phyloP scores from a whole-genome alignment of 129 eudicot genomes.

The Dittrichia graveolens region DNA sequence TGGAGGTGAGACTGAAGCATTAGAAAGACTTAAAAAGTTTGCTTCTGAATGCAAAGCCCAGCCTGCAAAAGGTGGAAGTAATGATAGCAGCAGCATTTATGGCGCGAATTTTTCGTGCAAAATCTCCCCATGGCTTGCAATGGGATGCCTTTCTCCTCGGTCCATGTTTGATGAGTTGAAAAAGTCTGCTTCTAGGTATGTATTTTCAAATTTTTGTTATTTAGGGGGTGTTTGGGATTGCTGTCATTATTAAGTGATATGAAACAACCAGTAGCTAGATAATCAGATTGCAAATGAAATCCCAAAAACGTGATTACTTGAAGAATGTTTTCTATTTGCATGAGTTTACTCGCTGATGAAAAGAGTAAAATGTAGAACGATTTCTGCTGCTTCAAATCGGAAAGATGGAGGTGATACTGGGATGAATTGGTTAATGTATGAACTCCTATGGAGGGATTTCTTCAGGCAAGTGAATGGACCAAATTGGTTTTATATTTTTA shows the following conservation, averaged over 20 bases:
- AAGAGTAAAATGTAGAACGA: conserved; percentile 55
- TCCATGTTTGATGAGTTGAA: conserved; percentile 89
- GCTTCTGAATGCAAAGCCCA: conserved; percentile 84
- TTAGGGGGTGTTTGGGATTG: neutral
- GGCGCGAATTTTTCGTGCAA: conserved; percentile 95
- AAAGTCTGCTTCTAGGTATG: conserved; percentile 85
- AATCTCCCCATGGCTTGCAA: conserved; percentile 96
- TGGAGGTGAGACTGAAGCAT: conserved; percentile 95
- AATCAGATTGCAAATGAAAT: neutral
- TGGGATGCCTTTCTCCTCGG: conserved; percentile 96
- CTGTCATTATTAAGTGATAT: neutral
- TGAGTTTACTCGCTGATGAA: neutral
- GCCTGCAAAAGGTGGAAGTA: conserved; percentile 66
- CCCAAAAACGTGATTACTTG: neutral
- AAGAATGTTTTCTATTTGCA: neutral
- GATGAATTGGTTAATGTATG: conserved; percentile 89
- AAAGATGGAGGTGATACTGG: conserved; percentile 77
- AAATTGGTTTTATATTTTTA: neutral
- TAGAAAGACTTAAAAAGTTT: conserved; percentile 73
- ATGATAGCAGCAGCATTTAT: conserved; percentile 77
- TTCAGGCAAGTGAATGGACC: conserved; percentile 57
- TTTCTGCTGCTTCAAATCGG: conserved; percentile 54
- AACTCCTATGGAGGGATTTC: conserved; percentile 96
- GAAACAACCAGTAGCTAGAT: neutral
- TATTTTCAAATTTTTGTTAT: neutral